Percentiles rank a stretch among this genome's conserved stretches.
Evolutionary conservation across 257 asterid genomes (phyloP).

Genomic region (Mentha longifolia): DNA sequence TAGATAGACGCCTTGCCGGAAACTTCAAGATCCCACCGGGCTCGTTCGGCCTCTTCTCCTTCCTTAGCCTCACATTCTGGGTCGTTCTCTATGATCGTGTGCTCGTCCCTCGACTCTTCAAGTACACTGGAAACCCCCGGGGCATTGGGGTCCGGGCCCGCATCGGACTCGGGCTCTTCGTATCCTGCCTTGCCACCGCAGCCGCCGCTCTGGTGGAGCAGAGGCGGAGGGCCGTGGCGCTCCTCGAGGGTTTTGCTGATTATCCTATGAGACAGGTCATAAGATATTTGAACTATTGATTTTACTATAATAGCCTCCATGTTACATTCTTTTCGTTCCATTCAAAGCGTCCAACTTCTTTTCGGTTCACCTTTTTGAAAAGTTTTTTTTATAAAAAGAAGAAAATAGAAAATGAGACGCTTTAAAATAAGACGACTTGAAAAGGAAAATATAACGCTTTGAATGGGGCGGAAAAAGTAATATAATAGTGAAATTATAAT

Average conservation of each 20-base stretch:
- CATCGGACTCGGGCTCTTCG: conserved; percentile 57
- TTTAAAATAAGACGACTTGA: no score
- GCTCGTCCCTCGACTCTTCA: conserved; percentile 52
- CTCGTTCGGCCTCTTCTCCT: conserved; percentile 45
- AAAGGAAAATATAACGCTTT: no score
- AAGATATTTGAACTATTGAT: no score
- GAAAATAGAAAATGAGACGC: no score
- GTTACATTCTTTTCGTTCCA: no score
- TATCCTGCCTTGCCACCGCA: conserved; percentile 55
- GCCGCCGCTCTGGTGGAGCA: conserved; percentile 62
- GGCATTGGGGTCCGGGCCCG: conserved; percentile 59
- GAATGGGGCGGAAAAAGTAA: no score
- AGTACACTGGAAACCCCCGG: conserved; percentile 46
- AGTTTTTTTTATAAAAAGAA: no score
- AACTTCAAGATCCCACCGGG: conserved; percentile 63
- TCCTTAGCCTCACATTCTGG: conserved; percentile 60
- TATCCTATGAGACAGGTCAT: conserved; percentile 27
- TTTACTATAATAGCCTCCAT: no score
- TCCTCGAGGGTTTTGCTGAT: conserved; percentile 47
- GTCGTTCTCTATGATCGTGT: conserved; percentile 57
- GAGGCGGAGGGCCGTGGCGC: conserved; percentile 49
- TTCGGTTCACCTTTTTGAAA: no score
- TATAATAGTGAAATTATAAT: neutral
- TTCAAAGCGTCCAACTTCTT: no score
- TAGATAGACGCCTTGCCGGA: conserved; percentile 50